Percentiles rank a stretch among this genome's conserved stretches.
Conservation (phyloP, 768 basidiomycete species). For the Calocybe cyanea region DNA sequence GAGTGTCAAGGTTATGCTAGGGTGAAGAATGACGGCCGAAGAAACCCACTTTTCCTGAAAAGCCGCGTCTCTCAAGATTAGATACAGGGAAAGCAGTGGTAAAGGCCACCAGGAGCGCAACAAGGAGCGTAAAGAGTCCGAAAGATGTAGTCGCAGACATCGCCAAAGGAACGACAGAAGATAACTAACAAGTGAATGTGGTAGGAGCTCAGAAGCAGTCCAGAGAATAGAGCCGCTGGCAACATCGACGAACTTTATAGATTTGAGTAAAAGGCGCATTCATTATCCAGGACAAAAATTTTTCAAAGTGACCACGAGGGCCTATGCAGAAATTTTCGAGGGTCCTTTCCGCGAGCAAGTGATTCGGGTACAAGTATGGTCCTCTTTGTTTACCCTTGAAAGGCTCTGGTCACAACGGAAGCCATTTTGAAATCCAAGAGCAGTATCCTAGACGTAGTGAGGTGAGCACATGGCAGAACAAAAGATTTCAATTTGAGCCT, state of each 20-base stretch:
- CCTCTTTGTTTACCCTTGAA: no score
- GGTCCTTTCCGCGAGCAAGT: no score
- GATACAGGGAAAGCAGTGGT: conserved; percentile 11
- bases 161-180: conserved; percentile 2
- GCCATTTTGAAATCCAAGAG: no score
- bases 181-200: conserved; percentile 1
- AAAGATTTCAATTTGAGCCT: no score
- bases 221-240: neutral
- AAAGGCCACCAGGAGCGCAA: conserved; percentile 11
- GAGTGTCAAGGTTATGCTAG: neutral
- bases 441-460: no score
- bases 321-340: neutral
- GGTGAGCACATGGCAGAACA: no score
- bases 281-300: neutral
- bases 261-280: neutral
- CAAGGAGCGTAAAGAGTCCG: conserved; percentile 11
- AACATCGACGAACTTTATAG: neutral
- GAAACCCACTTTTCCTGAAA: conserved; percentile 13
- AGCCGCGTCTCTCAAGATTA: conserved; percentile 8
- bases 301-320: no score
- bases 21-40: neutral
- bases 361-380: no score
- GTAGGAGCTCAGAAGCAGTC: neutral
- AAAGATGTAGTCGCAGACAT: conserved; percentile 10
- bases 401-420: no score